Evolutionary conservation across 805 yeast genomes (phyloP).

Genomic region (Metschnikowia cubensis): DNA sequence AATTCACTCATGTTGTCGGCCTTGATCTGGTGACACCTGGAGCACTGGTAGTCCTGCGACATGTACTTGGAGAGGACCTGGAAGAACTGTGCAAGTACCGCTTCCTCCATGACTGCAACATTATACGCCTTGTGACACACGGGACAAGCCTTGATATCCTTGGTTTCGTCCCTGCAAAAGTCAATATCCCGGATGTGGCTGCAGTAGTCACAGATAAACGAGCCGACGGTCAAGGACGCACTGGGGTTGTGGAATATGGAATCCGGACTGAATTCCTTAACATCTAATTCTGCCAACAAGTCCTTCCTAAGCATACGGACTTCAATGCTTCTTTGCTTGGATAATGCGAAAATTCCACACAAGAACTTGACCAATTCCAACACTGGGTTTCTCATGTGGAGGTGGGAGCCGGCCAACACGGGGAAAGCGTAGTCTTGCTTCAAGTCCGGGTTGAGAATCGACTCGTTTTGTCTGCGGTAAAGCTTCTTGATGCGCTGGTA

Average conservation of each 20-base stretch:
- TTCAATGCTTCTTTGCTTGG: conserved; percentile 62
- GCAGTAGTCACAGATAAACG: conserved; percentile 77
- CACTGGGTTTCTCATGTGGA: conserved; percentile 61
- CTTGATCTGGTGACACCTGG: conserved; percentile 66
- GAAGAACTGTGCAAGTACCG: conserved; percentile 61
- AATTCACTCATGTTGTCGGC: conserved; percentile 65
- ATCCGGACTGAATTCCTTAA: conserved; percentile 78
- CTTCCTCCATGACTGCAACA: conserved; percentile 72
- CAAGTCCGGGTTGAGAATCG: conserved; percentile 61
- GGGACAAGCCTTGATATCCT: conserved; percentile 55
- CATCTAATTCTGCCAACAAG: conserved; percentile 66
- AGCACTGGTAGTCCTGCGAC: conserved; percentile 78
- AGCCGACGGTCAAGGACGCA: conserved; percentile 59
- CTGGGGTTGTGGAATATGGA: conserved; percentile 75
- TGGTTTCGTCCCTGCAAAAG: conserved; percentile 65
- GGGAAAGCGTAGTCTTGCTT: conserved; percentile 71
- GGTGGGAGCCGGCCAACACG: conserved; percentile 66
- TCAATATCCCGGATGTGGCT: conserved; percentile 72
- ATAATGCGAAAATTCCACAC: conserved; percentile 67
- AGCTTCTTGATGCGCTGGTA: conserved; percentile 63
- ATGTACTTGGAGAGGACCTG: conserved; percentile 55
- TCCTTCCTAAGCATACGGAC: conserved; percentile 72
- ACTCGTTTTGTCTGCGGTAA: conserved; percentile 66
- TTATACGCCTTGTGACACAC: conserved; percentile 64
- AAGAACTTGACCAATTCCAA: conserved; percentile 75